These are phyloP conservation scores for Blastocystis sp. DNA, from an alignment of 352 stramenopile species.

Conservation along the genomic window DNA sequence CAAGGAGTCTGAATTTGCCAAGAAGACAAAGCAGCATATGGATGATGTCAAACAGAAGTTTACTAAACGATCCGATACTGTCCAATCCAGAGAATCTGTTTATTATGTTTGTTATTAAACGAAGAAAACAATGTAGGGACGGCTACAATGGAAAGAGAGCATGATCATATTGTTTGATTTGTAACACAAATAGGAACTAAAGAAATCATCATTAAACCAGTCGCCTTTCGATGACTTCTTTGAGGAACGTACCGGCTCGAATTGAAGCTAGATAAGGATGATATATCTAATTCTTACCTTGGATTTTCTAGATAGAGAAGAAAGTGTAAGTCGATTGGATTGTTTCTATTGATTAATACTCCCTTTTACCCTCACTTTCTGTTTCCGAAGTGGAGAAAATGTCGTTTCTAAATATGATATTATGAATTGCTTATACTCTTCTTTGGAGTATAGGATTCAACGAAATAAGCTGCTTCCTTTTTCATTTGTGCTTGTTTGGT, in stretches of 20 bases:
- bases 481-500: neutral
- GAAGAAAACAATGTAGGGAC: slow-evolving; percentile 14
- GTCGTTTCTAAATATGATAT: slow-evolving; percentile 25
- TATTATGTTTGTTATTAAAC: neutral
- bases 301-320: slow-evolving; percentile 41
- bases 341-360: neutral
- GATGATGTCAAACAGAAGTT: neutral
- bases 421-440: slow-evolving; percentile 10
- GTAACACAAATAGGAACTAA: slow-evolving; percentile 19
- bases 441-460: neutral
- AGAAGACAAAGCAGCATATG: neutral
- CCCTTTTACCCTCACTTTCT: neutral
- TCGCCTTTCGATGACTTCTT: neutral
- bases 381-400: slow-evolving; percentile 43
- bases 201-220: slow-evolving; percentile 66
- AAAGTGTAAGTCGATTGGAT: slow-evolving; percentile 21
- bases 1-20: neutral
- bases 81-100: neutral
- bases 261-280: neutral
- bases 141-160: neutral
- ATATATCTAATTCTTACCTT: neutral
- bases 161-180: slow-evolving; percentile 9
- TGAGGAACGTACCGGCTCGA: neutral
- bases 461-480: neutral
- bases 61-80: neutral